Evolutionary conservation across 164 flowering plant genomes (phyloP).

Genomic region (Dillenia suffruticosa): DNA sequence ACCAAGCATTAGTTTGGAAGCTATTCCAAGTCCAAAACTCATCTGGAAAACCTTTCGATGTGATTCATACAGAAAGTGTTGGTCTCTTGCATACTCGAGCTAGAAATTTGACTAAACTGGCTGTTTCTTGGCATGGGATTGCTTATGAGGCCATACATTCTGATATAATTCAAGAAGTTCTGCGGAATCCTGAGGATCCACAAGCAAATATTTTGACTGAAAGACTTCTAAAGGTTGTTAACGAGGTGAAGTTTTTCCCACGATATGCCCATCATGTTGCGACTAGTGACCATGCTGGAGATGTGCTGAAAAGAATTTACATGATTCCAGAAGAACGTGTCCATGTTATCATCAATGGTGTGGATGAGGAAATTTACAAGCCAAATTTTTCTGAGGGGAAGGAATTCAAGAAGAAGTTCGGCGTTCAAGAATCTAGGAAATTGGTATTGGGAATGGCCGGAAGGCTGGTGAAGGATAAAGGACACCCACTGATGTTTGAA

Average conservation of each 20-base stretch:
- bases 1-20: slow-evolving; percentile 55
- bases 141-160: slow-evolving; percentile 76
- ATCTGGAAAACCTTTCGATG: slow-evolving; percentile 47
- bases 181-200: slow-evolving; percentile 37
- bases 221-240: slow-evolving; percentile 45
- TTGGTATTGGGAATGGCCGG: slow-evolving; percentile 73
- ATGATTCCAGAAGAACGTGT: slow-evolving; percentile 77
- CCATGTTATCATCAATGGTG: slow-evolving; percentile 76
- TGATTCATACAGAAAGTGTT: slow-evolving; percentile 57
- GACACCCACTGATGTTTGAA: slow-evolving; percentile 72
- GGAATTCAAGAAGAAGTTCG: slow-evolving; percentile 35
- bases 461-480: slow-evolving; percentile 78
- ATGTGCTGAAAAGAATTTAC: slow-evolving; percentile 59
- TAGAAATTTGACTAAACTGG: slow-evolving; percentile 39
- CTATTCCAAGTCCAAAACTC: slow-evolving; percentile 49
- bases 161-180: slow-evolving; percentile 63
- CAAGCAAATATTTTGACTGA: slow-evolving; percentile 31
- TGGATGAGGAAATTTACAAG: slow-evolving; percentile 52
- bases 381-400: slow-evolving; percentile 29
- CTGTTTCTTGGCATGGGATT: slow-evolving; percentile 80
- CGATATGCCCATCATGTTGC: slow-evolving; percentile 74
- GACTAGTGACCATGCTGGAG: slow-evolving; percentile 70
- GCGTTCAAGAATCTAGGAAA: slow-evolving; percentile 28
- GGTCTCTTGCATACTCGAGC: slow-evolving; percentile 52
- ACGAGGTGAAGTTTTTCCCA: slow-evolving; percentile 68